Percentiles rank a stretch among this genome's conserved stretches.
Conservation (phyloP, 495 filamentous ascomycete genomes). For the Podospora pseudoanserina region DNA sequence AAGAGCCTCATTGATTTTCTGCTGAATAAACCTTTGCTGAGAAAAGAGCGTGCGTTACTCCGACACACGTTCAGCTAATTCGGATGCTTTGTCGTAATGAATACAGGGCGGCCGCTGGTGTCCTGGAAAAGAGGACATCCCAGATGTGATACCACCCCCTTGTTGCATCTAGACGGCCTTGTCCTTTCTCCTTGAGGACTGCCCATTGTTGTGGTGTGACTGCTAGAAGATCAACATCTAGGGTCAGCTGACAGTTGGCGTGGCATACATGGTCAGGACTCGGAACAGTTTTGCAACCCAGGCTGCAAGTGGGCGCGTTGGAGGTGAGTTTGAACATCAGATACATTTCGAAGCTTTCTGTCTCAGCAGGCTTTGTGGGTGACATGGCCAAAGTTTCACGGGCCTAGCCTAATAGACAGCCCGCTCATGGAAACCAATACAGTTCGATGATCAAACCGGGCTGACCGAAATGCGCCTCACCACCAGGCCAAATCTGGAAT, state of each 20-base stretch:
- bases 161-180: too few species aligned
- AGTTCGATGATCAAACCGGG: neutral
- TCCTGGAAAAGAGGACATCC: too few species aligned
- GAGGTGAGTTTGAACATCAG: neutral
- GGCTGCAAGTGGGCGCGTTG: neutral
- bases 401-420: too few species aligned
- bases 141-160: too few species aligned
- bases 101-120: too few species aligned
- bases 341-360: neutral
- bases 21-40: neutral
- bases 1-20: neutral
- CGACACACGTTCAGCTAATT: too few species aligned
- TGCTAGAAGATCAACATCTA: too few species aligned
- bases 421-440: too few species aligned
- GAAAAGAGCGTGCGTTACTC: neutral
- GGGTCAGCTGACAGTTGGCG: neutral
- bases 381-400: neutral
- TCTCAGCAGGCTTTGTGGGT: neutral
- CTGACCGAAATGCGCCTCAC: neutral
- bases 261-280: neutral
- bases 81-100: too few species aligned
- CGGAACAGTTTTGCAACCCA: neutral
- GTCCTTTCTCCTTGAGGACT: too few species aligned
- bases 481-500: too few species aligned
- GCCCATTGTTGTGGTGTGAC: too few species aligned